Base-by-base conservation (phyloP, 1,284 basidiomycete species). In the Puccinia polysora region DNA sequence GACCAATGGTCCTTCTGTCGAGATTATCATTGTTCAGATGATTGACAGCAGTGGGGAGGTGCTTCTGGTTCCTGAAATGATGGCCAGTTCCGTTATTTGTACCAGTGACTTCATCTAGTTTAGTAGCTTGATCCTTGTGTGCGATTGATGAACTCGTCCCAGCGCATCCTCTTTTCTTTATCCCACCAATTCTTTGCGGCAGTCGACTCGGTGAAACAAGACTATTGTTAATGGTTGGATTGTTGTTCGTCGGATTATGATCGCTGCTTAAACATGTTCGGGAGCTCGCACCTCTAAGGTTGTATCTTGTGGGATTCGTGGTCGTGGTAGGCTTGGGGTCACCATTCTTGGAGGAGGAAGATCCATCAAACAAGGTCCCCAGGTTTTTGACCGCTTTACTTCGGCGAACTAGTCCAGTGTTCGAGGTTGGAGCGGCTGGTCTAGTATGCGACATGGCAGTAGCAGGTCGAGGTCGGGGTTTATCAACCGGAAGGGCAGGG, bases 331-430 rank as follows among this genome's bases (percentile, higher is more conserved):
- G 23, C 28, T 67, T 55, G 20, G 23, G 49, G n/a, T 55, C 30
- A n/a, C 28, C 45, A 63, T 36, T 23, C 30, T 43, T 47, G 25
- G 38, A 28, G 7, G 23, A n/a, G 3, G 64, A 30, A 23, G 52
- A 40, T 34, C 64, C 52, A 55, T 67, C 64, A 30, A 67, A 67
- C 7, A 67, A 53, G 10, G 64, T 67, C 1, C 64, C 64, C 15
- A 67, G 40, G 36, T 67, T 50, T 56, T 67, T 67, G 50, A 67
- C 64, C 2, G 64, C 64, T 15, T 67, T 67, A 30, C 50, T 55
- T 28, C 64, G 45, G 18, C 64, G 49, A 18, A 67, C 49, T 12
- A 52, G 25, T 40, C 52, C 64, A 32, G 52, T 32, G 23, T 36
- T 43, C 15, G 60, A 43, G 1, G 38, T 43, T 20, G 30, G 20